Evolutionary conservation across 225 moss, liverwort and hornwort genomes (phyloP).

Genomic region (Polytrichum commune): DNA sequence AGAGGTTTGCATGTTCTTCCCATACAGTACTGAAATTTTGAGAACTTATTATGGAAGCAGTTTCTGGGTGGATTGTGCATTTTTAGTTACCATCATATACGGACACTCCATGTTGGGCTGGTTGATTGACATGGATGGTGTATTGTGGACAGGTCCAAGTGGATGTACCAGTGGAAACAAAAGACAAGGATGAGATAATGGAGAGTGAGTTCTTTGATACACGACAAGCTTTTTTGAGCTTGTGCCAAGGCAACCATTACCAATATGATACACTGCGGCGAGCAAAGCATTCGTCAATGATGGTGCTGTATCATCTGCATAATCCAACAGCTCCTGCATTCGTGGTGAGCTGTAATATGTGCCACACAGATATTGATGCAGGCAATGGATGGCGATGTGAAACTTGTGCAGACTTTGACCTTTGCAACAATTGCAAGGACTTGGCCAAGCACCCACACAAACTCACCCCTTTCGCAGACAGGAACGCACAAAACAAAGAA

Average conservation of each 20-base stretch:
- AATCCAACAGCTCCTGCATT: conserved; percentile 99
- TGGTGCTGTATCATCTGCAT: conserved; percentile 97
- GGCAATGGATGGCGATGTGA: conserved; percentile 99
- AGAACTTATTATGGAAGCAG: too few species aligned
- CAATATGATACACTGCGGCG: conserved; percentile 96
- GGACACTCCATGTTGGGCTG: too few species aligned
- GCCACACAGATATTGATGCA: conserved; percentile 88
- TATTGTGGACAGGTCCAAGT: conserved; percentile 62
- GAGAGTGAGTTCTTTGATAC: conserved; percentile 99
- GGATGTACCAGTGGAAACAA: conserved; percentile 75
- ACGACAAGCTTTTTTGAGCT: conserved; percentile 93
- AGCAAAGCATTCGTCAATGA: conserved; percentile 98
- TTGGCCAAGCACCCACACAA: conserved; percentile 80
- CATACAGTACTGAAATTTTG: too few species aligned
- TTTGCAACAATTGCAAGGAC: conserved; percentile 91
- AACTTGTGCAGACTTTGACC: conserved; percentile 96
- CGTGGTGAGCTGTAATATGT: conserved; percentile 88
- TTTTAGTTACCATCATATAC: too few species aligned
- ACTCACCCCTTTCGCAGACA: conserved; percentile 79
- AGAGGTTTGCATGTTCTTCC: too few species aligned
- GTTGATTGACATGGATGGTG: not conserved
- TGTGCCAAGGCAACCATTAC: conserved; percentile 98
- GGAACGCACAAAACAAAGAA: conserved; percentile 97
- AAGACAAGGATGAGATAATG: conserved; percentile 98
- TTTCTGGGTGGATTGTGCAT: too few species aligned